A percentile compares a stretch with the other conserved stretches of the same genome.
These are phyloP conservation scores for Candida michaelii DNA, from an alignment of 805 yeast genomes.

Conservation along the genomic window DNA sequence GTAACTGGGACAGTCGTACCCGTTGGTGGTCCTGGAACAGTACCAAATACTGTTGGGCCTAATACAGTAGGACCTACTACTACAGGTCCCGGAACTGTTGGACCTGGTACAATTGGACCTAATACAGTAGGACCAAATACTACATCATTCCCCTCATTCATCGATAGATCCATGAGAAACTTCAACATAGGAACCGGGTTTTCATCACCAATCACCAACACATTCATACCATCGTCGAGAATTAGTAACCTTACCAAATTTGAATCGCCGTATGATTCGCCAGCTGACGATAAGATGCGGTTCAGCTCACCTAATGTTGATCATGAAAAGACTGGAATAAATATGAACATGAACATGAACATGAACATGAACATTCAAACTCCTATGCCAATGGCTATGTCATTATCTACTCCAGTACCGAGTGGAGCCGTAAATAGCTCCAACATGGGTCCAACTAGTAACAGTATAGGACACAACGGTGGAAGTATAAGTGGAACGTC, in stretches of 20 bases:
- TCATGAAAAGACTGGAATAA: constrained; percentile 14
- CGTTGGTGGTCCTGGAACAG: no score
- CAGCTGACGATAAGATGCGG: constrained; percentile 13
- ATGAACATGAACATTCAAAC: constrained; percentile 7
- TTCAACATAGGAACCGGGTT: constrained; percentile 13
- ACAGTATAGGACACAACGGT: no score
- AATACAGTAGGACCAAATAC: not conserved
- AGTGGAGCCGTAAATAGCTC: not conserved
- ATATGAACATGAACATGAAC: not conserved
- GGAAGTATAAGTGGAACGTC: constrained; percentile 5
- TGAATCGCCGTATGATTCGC: constrained; percentile 20
- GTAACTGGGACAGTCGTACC: no score
- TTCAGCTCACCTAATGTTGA: constrained; percentile 16
- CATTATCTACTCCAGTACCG: constrained; percentile 6
- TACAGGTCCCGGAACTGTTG: not conserved
- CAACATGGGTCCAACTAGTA: no score
- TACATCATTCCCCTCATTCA: not conserved
- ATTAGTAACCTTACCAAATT: constrained; percentile 13
- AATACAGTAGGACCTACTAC: not conserved
- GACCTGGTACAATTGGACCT: not conserved
- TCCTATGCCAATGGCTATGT: constrained; percentile 8
- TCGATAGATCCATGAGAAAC: not conserved
- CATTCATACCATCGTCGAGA: constrained; percentile 7
- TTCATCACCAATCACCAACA: constrained; percentile 18
- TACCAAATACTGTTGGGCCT: constrained; percentile 10